Evolutionary conservation across 768 basidiomycete genomes (phyloP), one percentile per base, ranked within the genome.

Genomic region (Trametes cinnabarina): DNA sequence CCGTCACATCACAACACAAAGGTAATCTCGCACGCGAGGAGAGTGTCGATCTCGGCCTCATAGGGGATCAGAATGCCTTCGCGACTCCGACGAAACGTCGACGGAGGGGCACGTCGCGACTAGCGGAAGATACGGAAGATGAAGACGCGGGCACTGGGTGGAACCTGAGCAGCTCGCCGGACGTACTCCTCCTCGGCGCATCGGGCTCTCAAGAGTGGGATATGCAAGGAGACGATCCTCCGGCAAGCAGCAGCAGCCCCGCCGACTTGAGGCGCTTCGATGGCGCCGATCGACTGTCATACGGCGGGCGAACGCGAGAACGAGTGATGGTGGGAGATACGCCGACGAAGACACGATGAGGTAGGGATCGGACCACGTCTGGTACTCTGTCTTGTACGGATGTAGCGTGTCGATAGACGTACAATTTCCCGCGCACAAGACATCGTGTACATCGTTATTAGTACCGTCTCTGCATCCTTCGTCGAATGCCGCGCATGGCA

Each of bases 131-230:
- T 40, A 26, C 48, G 9, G 58, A 64, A 44, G 65, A 59, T n/a
- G 68, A 64, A 22, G 65, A 57, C 34, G 65, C 63, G 37, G 67
- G 63, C 17, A 63, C 63, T 28, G 67, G 67, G 23, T 67, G 67
- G 69, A 66, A 44, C 30, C 30, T 70, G 23, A 41, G 37, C 20
- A 63, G 68, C 51, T 65, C 68, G 22, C 64, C 65, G 8, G 65
- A 66, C 26, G 53, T 63, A 20, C 63, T 67, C 14, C 44, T 59
- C 19, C 49, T 66, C 14, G 52, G 55, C 10, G 58, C 57, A n/a
- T 15, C 49, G 3, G 53, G 43, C 17, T 35, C 46, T 12, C 50
- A 51, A 34, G 55, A 51, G 12, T 54, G 41, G 41, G 39, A n/a
- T 11, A 39, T 43, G n/a, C 48, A 23, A 14, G 37, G 26, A 19